Evolutionary conservation across 352 stramenopile genomes (phyloP), one percentile per base, ranked within the genome.

Genomic region (Phytophthora uliginosa): DNA sequence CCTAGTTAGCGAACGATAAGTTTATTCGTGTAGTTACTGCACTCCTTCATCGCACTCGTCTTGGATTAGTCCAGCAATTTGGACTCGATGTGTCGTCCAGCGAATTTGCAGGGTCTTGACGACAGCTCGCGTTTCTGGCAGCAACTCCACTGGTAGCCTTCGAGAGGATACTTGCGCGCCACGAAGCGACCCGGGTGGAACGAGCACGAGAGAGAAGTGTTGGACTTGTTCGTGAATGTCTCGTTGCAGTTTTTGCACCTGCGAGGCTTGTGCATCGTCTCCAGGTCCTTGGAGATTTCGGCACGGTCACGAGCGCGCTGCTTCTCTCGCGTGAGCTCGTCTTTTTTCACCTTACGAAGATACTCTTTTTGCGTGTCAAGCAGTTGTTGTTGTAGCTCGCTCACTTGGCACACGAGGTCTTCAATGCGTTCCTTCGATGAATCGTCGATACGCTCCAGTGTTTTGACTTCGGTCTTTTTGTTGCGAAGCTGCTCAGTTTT

Each of bases 401-500:
- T 73, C 13, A 94, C 85, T 51, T 95, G 85, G 9, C 83, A 85
- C 59, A 91, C 83, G 22, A 95, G 82, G 60, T 92, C 84, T 71
- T 94, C 84, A 55, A 95, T 94, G 51, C 85, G 88, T 6, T 93
- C 85, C 58, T 90, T 92, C 38, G 85, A 93, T 31, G 86, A 91
- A 55, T 87, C 83, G 59, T 95, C 86, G 64, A 92, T 91, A 33
- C 89, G 86, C 31, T 84, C 70, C 4, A 95, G 74, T 40, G 84
- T 93, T 73, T 93, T 93, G 65, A 95, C 84, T 59, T 95, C 88
- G 1, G 85, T 93, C 69, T 93, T 93, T 68, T 94, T 93, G 73
- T 58, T 85, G 15, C 84, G 82, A 26, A 92, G 80, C 64, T 88
- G 82, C 47, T 88, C 84, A 20, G 84, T 80, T 62, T 92, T 92